A percentile compares a stretch with the other conserved stretches of the same genome.
Evolutionary conservation across 768 basidiomycete species (phyloP).

Genomic region (Sistotremastrum niveocremeum): DNA sequence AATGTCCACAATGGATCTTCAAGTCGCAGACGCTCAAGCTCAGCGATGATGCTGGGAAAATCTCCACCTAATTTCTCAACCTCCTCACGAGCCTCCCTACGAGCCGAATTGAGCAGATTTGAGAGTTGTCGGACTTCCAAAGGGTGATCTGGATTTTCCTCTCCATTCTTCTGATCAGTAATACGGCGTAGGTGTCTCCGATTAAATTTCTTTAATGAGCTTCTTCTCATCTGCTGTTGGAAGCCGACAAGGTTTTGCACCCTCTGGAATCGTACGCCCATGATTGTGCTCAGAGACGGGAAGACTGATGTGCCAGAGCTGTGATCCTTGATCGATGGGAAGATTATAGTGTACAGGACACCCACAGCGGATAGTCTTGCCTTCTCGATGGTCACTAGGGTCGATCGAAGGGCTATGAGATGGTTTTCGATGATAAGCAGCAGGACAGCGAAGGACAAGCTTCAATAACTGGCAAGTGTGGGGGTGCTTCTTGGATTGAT

Average conservation of each 20-base stretch:
- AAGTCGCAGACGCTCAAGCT: constrained; percentile 7
- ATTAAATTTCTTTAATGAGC: constrained; percentile 4
- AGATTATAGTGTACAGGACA: too few relatives aligned
- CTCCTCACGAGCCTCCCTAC: constrained; percentile 8
- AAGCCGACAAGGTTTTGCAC: constrained; percentile 6
- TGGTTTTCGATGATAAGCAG: too few relatives aligned
- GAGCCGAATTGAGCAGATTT: constrained; percentile 15
- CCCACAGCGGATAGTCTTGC: too few relatives aligned
- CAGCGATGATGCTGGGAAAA: constrained; percentile 13
- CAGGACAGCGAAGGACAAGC: too few relatives aligned
- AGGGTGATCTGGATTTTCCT: constrained; percentile 6
- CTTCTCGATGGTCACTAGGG: too few relatives aligned
- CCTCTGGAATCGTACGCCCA: constrained; percentile 10
- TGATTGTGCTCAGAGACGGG: constrained; percentile 22
- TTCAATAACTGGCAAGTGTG: too few relatives aligned
- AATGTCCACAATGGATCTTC: constrained; percentile 14
- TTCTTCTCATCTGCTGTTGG: constrained; percentile 12
- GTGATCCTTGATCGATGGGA: too few relatives aligned
- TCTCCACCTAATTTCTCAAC: constrained; percentile 18
- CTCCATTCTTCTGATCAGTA: too few relatives aligned
- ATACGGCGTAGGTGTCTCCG: constrained; percentile 2
- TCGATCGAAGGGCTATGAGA: too few relatives aligned
- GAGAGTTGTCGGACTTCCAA: constrained; percentile 20
- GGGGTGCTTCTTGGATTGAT: too few relatives aligned
- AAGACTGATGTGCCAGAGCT: too few relatives aligned